Conservation (phyloP, 2,329 filamentous ascomycete genomes). For the Sclerotinia spermophila region DNA sequence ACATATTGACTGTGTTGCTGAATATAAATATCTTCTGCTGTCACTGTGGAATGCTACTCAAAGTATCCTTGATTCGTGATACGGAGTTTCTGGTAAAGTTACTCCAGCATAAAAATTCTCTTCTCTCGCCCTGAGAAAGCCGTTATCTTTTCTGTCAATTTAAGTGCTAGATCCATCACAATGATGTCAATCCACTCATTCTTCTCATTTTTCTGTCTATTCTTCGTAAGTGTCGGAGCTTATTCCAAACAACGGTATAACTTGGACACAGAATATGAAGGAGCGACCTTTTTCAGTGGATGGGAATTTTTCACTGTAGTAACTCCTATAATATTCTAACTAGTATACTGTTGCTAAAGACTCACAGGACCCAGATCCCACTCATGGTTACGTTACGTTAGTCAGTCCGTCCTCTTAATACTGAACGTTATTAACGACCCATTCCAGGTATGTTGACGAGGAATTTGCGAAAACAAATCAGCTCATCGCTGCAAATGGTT, state of each 20-base stretch:
- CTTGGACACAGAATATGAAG: not conserved
- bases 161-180: not conserved
- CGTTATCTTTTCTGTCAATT: not conserved
- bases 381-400: not conserved
- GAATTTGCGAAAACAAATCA: not conserved
- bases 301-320: not conserved
- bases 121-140: not conserved
- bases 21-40: not conserved
- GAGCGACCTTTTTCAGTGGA: not conserved
- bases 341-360: not conserved
- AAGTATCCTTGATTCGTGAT: not conserved
- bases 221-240: not conserved
- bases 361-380: not conserved
- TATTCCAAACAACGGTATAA: not conserved
- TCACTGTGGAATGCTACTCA: not conserved
- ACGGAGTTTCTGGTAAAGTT: not conserved
- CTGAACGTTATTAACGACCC: not conserved
- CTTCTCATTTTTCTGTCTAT: not conserved
- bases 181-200: not conserved
- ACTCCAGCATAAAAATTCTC: not conserved
- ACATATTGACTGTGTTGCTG: not conserved
- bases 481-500: not conserved
- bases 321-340: fast-evolving
- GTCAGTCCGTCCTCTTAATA: not conserved
- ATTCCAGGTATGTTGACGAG: not conserved